Evolutionary conservation across 164 flowering plant species (phyloP), one percentile per base, ranked within the genome.

Genomic region (Tetrastigma voinierianum): DNA sequence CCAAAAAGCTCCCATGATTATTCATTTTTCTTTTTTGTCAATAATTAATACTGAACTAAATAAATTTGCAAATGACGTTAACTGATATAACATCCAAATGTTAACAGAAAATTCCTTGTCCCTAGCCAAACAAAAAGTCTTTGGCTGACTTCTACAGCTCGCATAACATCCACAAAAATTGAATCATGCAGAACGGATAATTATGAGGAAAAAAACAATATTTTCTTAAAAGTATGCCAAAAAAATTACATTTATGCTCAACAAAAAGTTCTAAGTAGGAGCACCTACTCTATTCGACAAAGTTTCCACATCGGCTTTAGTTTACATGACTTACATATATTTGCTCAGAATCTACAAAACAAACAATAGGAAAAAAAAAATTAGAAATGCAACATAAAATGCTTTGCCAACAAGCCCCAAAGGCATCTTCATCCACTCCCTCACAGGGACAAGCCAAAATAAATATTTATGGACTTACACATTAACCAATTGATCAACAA

Each of bases 251-350:
- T 13, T 45, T 10, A 14, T 17, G 24, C 24, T 57, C 11, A 52
- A 25, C 43, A 21, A 21, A 49, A 25, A 53, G 56, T 25, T 59
- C n/a, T n/a, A n/a, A n/a, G 14, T 10, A 17, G 32, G 23, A 14
- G 17, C 48, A 69, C 76, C 54, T 55, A 79, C 82, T 63, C 46
- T 69, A 58, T 70, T 77, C 46, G 89, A 77, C 74, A 88, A 66
- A 60, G 81, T 79, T 67, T 88, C 83, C 48, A 90, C 89, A 77
- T 90, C 96, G 66, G 76, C 78, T 74, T 82, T 89, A 62, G 82
- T 82, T 71, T 94, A 97, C 74, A 94, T 85, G 63, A 97, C 98
- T 97, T 12, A 91, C 88, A 66, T 84, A 90, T 78, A 94, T 83
- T 67, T 94, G 96, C 80, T 94, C 98, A 8, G 98, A 52, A 94